phyloP scores from a whole-genome alignment of 305 asterid genomes.

The Ajuga reptans region DNA sequence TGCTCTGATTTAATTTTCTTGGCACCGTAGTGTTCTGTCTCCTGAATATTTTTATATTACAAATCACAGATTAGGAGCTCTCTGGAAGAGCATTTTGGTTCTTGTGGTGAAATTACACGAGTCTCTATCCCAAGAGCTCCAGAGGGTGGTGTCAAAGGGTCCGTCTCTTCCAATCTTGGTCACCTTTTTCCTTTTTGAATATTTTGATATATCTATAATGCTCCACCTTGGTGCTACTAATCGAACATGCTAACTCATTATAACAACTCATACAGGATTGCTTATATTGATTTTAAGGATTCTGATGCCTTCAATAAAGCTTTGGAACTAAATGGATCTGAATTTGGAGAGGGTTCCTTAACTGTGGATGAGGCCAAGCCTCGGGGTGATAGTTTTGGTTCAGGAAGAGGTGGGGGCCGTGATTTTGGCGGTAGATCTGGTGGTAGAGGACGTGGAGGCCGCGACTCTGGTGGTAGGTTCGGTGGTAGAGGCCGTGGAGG shows the following conservation, averaged over 20 bases:
- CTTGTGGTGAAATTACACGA: constrained; percentile 68
- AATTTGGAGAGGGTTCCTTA: constrained; percentile 35
- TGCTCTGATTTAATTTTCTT: not conserved
- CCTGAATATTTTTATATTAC: not conserved
- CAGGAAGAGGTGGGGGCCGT: constrained; percentile 39
- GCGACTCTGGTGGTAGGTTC: constrained; percentile 25
- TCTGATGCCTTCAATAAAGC: constrained; percentile 39
- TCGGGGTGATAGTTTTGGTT: constrained; percentile 29
- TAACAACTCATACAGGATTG: constrained; percentile 41
- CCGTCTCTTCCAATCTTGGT: not conserved
- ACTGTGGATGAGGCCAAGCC: constrained; percentile 72
- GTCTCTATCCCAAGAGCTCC: constrained; percentile 50
- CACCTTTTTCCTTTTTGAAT: not conserved
- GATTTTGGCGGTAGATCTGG: constrained; percentile 34
- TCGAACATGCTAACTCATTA: not conserved
- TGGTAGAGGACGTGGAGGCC: constrained; percentile 7
- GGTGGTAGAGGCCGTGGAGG: constrained; percentile 27
- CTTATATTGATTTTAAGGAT: constrained; percentile 53
- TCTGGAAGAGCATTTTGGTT: constrained; percentile 53
- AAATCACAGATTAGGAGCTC: constrained; percentile 49
- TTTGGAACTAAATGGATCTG: constrained; percentile 43
- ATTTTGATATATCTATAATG: no score
- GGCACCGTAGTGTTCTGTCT: not conserved
- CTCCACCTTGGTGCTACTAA: not conserved
- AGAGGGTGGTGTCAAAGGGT: constrained; percentile 71